phyloP scores from a whole-genome alignment of 1,284 basidiomycete species.

The Sporisorium graminicola region DNA sequence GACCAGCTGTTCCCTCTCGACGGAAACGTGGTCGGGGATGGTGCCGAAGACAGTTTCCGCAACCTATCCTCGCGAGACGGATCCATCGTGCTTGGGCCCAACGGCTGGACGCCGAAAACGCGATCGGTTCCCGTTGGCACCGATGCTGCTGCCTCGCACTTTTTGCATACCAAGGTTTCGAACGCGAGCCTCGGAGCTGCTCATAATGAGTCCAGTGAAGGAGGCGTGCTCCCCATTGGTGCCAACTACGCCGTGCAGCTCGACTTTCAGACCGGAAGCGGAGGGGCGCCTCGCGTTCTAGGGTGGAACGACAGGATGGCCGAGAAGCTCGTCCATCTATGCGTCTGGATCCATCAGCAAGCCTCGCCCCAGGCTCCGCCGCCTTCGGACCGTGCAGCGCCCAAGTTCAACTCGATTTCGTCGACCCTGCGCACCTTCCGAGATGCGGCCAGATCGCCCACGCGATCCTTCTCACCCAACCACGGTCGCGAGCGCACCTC shows the following conservation, averaged over 20 bases:
- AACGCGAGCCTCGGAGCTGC: conserved; percentile 16
- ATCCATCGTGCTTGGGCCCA: conserved; percentile 60
- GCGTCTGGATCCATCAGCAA: conserved; percentile 68
- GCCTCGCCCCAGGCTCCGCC: conserved; percentile 30
- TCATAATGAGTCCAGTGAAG: conserved; percentile 6
- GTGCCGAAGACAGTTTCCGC: conserved; percentile 20
- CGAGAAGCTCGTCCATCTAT: conserved; percentile 63
- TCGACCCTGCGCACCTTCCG: conserved; percentile 34
- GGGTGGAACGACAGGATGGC: conserved; percentile 22
- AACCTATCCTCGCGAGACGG: conserved; percentile 28
- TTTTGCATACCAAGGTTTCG: conserved; percentile 20
- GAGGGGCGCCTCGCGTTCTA: background rate
- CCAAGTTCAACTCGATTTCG: conserved; percentile 20
- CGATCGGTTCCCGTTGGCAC: conserved; percentile 25
- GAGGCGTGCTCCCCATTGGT: conserved; percentile 26
- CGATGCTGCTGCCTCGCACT: conserved; percentile 38
- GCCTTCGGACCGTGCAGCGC: conserved; percentile 8
- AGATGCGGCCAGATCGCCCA: conserved; percentile 27
- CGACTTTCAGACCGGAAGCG: conserved; percentile 44
- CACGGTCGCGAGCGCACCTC: conserved; percentile 22
- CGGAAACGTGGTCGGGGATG: conserved; percentile 10
- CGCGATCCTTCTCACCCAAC: conserved; percentile 34
- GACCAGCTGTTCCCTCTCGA: conserved; percentile 72
- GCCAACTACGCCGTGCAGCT: conserved; percentile 66
- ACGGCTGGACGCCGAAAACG: conserved; percentile 60